Evolutionary conservation across 805 yeast species (phyloP), one percentile per base, ranked within the genome.

Genomic region (Saccharomycopsis malanga): DNA sequence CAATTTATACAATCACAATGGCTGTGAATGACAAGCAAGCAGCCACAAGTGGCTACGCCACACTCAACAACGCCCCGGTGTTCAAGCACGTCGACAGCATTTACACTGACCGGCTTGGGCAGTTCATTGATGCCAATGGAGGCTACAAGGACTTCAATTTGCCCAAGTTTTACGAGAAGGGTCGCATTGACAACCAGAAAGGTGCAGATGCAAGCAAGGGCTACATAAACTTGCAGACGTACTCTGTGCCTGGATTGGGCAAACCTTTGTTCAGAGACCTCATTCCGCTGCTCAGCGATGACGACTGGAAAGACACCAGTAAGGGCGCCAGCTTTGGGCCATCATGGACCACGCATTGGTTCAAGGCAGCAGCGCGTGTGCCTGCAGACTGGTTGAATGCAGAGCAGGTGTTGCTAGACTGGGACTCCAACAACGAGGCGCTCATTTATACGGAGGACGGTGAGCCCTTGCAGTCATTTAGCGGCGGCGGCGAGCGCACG

Each of bases 291-390:
- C 70, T 77, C 54, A 68, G 62, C 20, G 58, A 58, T 3, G 59
- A 71, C 29, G 68, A 72, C 20, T 78, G 79, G 71, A 66, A 71
- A 54, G 66, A 69, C 21, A 82, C 86, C n/a, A 61, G 64, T 12
- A 79, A 79, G 54, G 94, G 93, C 20, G 81, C 85, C 55, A 66
- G 71, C 6, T 87, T 85, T 61, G 97, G 98, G 0, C 98, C 98
- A 2, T 83, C 94, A 12, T 91, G 98, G 98, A 82, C 91, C 49
- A 84, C 98, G 1, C 94, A 87, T 54, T 91, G 98, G 98, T 87
- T 93, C 65, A 75, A 78, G 55, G 66, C 91, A 18, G 65, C 71
- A 12, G 64, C 86, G 49, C 67, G 69, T n/a, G 68, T 91, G 4
- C 95, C 96, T 0, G 55, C 68, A 14, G 61, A 70, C 2, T 67